Conservation (phyloP, 1,139 yeast genomes). For the Pichia sp. region DNA sequence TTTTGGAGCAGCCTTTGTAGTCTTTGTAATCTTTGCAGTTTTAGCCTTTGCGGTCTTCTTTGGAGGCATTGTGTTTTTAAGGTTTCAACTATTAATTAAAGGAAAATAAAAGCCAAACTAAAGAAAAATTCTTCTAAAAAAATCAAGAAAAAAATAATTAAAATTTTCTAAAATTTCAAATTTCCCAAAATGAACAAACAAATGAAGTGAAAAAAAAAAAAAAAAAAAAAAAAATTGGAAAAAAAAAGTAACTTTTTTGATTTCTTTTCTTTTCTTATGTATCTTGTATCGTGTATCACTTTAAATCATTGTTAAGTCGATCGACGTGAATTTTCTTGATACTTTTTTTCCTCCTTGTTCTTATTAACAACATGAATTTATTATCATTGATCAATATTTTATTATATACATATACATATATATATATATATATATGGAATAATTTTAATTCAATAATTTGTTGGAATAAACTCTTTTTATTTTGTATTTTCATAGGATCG, state of each 20-base stretch:
- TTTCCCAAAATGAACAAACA: neutral
- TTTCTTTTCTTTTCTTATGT: neutral
- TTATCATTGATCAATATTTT: too few species aligned
- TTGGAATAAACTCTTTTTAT: too few species aligned
- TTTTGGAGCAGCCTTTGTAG: neutral
- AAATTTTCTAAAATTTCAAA: neutral
- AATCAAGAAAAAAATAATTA: neutral
- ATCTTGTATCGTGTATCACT: too few species aligned
- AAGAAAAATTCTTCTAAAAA: neutral
- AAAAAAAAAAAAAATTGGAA: neutral
- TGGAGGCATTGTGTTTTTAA: conserved; percentile 6
- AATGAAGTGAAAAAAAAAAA: neutral
- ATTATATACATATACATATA: too few species aligned
- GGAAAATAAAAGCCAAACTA: neutral
- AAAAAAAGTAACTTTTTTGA: neutral
- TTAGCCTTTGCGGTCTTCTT: conserved; percentile 1
- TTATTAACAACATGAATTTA: too few species aligned
- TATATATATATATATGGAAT: too few species aligned
- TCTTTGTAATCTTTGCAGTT: neutral
- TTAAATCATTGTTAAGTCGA: too few species aligned
- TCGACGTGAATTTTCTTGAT: too few species aligned
- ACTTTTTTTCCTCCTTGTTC: too few species aligned
- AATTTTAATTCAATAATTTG: too few species aligned
- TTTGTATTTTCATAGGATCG: too few species aligned
- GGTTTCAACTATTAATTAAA: too few species aligned